A percentile compares a stretch with the other conserved stretches of the same genome.
Conservation (phyloP, 2,329 filamentous ascomycete genomes). For the Exophiala dermatitidis region DNA sequence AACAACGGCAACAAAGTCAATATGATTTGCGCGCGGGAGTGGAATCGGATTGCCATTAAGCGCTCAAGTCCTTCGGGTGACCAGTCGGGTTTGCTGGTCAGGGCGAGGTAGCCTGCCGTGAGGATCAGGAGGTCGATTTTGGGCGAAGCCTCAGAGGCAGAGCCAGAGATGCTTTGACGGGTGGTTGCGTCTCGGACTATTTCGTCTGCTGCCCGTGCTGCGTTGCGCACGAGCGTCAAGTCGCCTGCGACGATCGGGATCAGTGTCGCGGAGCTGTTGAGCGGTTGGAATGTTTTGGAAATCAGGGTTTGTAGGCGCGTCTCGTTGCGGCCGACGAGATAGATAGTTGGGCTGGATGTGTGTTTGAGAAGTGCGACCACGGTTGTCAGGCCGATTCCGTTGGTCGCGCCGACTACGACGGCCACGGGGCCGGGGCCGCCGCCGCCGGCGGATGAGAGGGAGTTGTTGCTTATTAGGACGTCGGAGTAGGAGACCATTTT, state of each 20-base stretch:
- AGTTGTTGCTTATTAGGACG: constrained; percentile 15
- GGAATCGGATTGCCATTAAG: constrained; percentile 47
- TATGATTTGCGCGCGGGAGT: constrained; percentile 52
- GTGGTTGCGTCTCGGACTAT: not conserved
- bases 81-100: constrained; percentile 34
- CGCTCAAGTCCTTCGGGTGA: constrained; percentile 52
- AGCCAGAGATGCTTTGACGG: not conserved
- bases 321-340: constrained; percentile 12
- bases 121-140: constrained; percentile 18
- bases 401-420: constrained; percentile 14
- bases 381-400: constrained; percentile 18
- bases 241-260: constrained; percentile 12
- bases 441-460: not conserved
- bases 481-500: constrained; percentile 19
- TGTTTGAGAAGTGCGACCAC: constrained; percentile 14
- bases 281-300: not conserved
- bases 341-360: constrained; percentile 15
- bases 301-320: not conserved
- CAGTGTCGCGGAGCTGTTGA: constrained; percentile 9
- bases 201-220: constrained; percentile 7
- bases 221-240: constrained; percentile 12
- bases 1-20: constrained; percentile 49
- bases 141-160: not conserved
- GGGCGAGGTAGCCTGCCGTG: constrained; percentile 14
- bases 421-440: constrained; percentile 8